Evolutionary conservation across 2,329 filamentous ascomycete genomes (phyloP), one percentile per base, ranked within the genome.

Genomic region (Chaetomiaceae sp.): DNA sequence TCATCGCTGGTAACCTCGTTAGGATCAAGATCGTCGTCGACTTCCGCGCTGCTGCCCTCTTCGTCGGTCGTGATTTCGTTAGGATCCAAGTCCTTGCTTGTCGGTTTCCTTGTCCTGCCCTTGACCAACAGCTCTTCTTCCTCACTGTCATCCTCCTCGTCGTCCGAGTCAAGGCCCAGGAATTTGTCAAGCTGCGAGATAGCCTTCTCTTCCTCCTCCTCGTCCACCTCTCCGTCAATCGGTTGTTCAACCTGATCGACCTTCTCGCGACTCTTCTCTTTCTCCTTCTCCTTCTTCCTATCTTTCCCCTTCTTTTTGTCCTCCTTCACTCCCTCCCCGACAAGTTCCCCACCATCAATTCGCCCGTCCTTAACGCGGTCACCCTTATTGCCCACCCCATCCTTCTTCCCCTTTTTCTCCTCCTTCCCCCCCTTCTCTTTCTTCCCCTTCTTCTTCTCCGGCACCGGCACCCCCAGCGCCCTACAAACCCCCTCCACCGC

Each of bases 401-500:
- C 60, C 43, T 66, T 65, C 17, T 67, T 64, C 12, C 67, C 65
- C 27, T n/a, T n/a, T n/a, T n/a, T n/a, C n/a, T 64, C 59, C 56
- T 69, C 69, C 19, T 61, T 61, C 11, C 57, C 57, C 9, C 64
- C 65, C 56, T 68, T 51, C 17, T 38, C 52, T 47, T 65, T 66
- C 53, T 66, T 65, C 0, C 52, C 57, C 59, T 69, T 72, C 43
- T 64, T 67, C 61, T 72, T 76, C 38, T 75, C 73, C 0, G 79
- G 77, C 50, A 75, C 66, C 3, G 75, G 65, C 0, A 83, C 71
- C 2, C 75, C 70, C 15, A 84, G 67, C 3, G 71, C 67, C 42
- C 70, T 65, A 63, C 80, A 83, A 3, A 81, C 72, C 25, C 69
- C 73, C 51, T 69, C 68, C 14, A 82, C 59, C 1, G 78, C 79